Percentiles rank a stretch among this genome's conserved stretches.
These are phyloP conservation scores for Incumbomyces delicatus DNA, from an alignment of 2,329 filamentous ascomycete species.

Conservation along the genomic window DNA sequence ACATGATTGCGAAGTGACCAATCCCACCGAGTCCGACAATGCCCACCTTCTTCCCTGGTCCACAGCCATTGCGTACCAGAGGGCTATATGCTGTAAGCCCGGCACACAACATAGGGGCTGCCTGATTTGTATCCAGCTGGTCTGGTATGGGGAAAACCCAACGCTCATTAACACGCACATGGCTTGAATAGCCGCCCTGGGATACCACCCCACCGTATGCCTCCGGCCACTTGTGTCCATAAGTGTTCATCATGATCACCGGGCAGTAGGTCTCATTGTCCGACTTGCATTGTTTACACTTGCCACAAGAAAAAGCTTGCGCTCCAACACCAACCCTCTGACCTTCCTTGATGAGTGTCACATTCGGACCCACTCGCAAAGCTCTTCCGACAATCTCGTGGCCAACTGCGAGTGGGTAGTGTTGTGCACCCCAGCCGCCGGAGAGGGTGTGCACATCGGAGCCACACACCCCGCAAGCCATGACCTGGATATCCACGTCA, in stretches of 20 bases:
- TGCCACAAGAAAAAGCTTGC: slow-evolving; percentile 38
- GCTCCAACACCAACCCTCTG: slow-evolving; percentile 56
- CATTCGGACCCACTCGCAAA: slow-evolving; percentile 41
- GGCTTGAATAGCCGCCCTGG: slow-evolving; percentile 54
- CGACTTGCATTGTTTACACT: slow-evolving; percentile 39
- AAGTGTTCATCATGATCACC: slow-evolving; percentile 39
- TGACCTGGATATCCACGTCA: slow-evolving; percentile 51
- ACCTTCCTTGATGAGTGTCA: slow-evolving; percentile 45
- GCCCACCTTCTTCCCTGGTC: slow-evolving; percentile 24
- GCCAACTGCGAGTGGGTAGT: slow-evolving; percentile 46
- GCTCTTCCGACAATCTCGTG: slow-evolving; percentile 57
- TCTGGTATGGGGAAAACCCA: slow-evolving; percentile 31
- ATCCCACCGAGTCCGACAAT: slow-evolving; percentile 18
- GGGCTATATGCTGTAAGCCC: slow-evolving; percentile 67
- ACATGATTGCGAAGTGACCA: slow-evolving; percentile 13
- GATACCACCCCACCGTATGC: slow-evolving; percentile 41
- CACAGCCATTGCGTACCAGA: slow-evolving; percentile 56
- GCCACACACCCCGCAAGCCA: slow-evolving; percentile 56
- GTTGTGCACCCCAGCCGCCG: slow-evolving; percentile 12
- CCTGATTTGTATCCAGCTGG: slow-evolving; percentile 36
- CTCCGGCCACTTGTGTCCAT: slow-evolving; percentile 48
- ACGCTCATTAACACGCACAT: slow-evolving; percentile 43
- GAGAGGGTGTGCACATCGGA: slow-evolving; percentile 39
- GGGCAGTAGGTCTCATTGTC: slow-evolving; percentile 32
- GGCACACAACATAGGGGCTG: slow-evolving; percentile 64